Evolutionary conservation across 179 eudicot genomes (phyloP).

Genomic region (Gypsophila paniculata): DNA sequence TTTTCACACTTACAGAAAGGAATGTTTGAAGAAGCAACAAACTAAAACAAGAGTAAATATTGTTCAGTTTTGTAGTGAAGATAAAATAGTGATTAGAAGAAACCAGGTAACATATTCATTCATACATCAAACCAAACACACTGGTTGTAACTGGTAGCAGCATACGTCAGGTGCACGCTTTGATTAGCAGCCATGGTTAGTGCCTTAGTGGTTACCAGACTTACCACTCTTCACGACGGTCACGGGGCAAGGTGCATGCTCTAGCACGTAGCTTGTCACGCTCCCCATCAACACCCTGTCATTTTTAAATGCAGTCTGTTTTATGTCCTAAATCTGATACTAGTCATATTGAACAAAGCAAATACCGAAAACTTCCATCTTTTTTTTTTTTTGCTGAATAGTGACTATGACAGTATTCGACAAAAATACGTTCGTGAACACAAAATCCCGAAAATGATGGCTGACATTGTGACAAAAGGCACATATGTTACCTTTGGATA

Average conservation of each 20-base stretch:
- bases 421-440: not conserved
- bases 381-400: not conserved
- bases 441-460: not conserved
- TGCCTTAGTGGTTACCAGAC: too few relatives aligned
- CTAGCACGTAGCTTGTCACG: slow-evolving; percentile 41
- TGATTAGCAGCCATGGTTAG: not conserved
- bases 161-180: not conserved
- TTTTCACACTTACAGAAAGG: not conserved
- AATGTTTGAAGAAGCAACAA: not conserved
- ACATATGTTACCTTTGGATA: slow-evolving; percentile 29
- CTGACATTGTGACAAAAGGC: not conserved
- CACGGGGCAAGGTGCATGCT: slow-evolving; percentile 40
- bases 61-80: slow-evolving; percentile 3
- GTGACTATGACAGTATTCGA: not conserved
- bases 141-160: not conserved
- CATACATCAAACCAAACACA: slow-evolving; percentile 10
- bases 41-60: not conserved
- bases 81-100: not conserved
- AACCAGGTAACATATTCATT: not conserved
- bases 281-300: slow-evolving; percentile 44
- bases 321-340: not conserved
- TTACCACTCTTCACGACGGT: slow-evolving; percentile 34
- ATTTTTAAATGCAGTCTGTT: not conserved
- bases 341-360: not conserved
- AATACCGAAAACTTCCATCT: too few relatives aligned